Conservation (phyloP, 805 yeast genomes). For the Barnettozyma botsteinii region DNA sequence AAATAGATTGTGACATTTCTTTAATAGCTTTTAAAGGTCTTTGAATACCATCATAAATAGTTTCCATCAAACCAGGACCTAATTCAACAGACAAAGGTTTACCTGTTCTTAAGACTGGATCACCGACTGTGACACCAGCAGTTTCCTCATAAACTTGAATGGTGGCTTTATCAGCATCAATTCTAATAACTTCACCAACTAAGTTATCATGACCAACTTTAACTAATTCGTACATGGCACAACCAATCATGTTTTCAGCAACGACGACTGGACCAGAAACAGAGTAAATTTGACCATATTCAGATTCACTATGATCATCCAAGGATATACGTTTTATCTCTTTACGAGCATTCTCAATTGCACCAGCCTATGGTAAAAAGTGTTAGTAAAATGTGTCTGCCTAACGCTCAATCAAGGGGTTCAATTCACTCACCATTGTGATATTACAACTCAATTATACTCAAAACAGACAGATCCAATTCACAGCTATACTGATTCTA, state of each 20-base stretch:
- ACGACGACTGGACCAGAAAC: slow-evolving; percentile 98
- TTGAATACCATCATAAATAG: slow-evolving; percentile 98
- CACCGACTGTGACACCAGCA: slow-evolving; percentile 98
- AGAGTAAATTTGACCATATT: slow-evolving; percentile 84
- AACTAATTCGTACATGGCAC: slow-evolving; percentile 99
- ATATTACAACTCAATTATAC: slow-evolving; percentile 1
- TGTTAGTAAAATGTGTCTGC: too few relatives aligned
- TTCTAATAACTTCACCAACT: slow-evolving; percentile 98
- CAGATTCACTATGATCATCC: slow-evolving; percentile 67
- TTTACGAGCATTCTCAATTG: slow-evolving; percentile 94
- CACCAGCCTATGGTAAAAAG: slow-evolving; percentile 64
- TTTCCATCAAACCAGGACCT: slow-evolving; percentile 99
- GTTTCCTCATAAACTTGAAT: slow-evolving; percentile 99
- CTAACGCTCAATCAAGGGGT: too few relatives aligned
- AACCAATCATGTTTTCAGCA: slow-evolving; percentile 98
- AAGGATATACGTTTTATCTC: slow-evolving; percentile 80
- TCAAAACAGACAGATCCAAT: not conserved
- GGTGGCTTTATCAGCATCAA: slow-evolving; percentile 93
- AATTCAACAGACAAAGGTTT: slow-evolving; percentile 98
- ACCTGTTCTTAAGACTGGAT: slow-evolving; percentile 96
- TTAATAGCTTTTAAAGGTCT: slow-evolving; percentile 95
- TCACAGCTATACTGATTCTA: too few relatives aligned
- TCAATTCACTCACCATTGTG: slow-evolving; percentile 2
- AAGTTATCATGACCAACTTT: slow-evolving; percentile 95
- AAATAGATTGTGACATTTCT: slow-evolving; percentile 82